Evolutionary conservation across 2,329 filamentous ascomycete species (phyloP).

Genomic region (Neocatenulostroma microsporum): DNA sequence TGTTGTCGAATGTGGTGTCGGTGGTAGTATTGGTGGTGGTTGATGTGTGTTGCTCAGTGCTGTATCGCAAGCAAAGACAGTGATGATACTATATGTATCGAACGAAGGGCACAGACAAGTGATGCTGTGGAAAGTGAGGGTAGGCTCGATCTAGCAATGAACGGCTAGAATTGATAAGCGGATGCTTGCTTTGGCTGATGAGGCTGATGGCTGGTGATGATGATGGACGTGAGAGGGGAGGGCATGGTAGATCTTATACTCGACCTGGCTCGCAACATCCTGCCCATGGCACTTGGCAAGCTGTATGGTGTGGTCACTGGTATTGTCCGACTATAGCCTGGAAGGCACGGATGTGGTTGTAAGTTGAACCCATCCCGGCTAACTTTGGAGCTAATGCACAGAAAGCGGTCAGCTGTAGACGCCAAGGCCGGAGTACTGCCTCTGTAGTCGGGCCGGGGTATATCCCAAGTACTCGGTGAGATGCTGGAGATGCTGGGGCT

Average conservation of each 20-base stretch:
- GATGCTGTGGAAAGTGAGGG: constrained; percentile 14
- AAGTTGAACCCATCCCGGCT: background rate
- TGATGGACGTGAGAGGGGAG: constrained; percentile 7
- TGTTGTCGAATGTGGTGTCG: constrained; percentile 18
- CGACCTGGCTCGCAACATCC: background rate
- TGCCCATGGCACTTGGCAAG: background rate
- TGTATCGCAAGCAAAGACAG: background rate
- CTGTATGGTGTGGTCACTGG: background rate
- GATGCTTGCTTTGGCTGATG: too few species aligned
- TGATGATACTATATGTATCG: background rate
- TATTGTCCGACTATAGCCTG: background rate
- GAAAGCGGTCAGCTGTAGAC: background rate
- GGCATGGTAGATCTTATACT: constrained; percentile 7
- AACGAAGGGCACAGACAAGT: constrained; percentile 10
- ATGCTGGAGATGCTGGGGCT: background rate
- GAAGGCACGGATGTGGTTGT: background rate
- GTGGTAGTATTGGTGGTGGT: constrained; percentile 4
- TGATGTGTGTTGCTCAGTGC: background rate
- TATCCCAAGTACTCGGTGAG: background rate
- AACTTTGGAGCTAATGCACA: background rate
- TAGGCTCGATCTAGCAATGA: constrained; percentile 15
- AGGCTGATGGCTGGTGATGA: constrained; percentile 11
- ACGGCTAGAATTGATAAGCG: constrained; percentile 12
- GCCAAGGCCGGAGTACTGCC: background rate
- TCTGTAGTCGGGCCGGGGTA: background rate